A percentile compares a stretch with the other conserved stretches of the same genome.
Conservation (phyloP, 177 flowering plant genomes). For the Tripterygium wilfordii region DNA sequence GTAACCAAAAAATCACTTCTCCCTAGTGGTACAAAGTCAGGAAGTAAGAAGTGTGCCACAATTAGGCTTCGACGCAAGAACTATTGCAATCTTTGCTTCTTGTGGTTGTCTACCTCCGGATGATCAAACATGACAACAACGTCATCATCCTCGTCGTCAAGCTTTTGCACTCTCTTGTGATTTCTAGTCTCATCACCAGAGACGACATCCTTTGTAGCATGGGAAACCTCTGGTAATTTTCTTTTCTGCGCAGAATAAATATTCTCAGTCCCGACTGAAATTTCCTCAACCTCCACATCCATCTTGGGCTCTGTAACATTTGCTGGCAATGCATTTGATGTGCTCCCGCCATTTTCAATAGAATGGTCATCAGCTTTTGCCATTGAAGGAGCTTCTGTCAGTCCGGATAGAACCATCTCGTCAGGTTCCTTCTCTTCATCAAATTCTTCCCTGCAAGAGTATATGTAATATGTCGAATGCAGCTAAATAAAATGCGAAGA, state of each 20-base stretch:
- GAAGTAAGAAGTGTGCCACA: background rate
- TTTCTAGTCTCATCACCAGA: slow-evolving; percentile 13
- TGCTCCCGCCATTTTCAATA: slow-evolving; percentile 40
- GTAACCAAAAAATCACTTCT: slow-evolving; percentile 20
- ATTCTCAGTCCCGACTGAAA: slow-evolving; percentile 13
- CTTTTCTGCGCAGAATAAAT: slow-evolving; percentile 50
- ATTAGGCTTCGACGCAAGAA: background rate
- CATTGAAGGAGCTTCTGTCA: slow-evolving; percentile 44
- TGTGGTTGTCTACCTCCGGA: slow-evolving; percentile 22
- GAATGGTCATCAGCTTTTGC: slow-evolving; percentile 26
- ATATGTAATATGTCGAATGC: background rate
- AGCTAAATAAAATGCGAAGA: too few relatives aligned
- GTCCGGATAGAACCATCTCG: slow-evolving; percentile 88
- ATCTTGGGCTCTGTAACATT: slow-evolving; percentile 22
- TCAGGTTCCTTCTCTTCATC: slow-evolving; percentile 95
- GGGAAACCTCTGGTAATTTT: slow-evolving; percentile 39
- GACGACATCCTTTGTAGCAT: slow-evolving; percentile 5
- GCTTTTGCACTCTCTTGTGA: slow-evolving; percentile 19
- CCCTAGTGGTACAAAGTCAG: slow-evolving; percentile 23
- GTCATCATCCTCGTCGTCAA: slow-evolving; percentile 40
- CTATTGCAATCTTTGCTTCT: slow-evolving; percentile 52
- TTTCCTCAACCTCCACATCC: slow-evolving; percentile 31
- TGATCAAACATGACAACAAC: slow-evolving; percentile 39
- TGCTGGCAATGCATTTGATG: slow-evolving; percentile 34
- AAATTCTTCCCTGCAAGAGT: slow-evolving; percentile 69